These are phyloP conservation scores for Priceomyces haplophilus DNA, from an alignment of 805 yeast species.

Conservation along the genomic window DNA sequence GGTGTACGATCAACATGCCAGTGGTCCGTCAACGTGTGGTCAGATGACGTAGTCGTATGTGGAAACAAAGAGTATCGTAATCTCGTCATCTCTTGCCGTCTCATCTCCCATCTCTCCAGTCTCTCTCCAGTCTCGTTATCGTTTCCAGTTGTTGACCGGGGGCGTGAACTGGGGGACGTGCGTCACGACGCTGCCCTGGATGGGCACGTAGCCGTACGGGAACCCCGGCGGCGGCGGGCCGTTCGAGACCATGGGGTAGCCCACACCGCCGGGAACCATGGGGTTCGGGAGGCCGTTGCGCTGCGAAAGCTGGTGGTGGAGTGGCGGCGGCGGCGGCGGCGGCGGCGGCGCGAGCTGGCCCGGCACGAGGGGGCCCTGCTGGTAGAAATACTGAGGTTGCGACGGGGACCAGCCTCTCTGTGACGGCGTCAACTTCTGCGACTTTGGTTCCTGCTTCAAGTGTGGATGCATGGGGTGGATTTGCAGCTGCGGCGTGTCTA, in stretches of 20 bases:
- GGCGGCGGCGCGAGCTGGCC: conserved; percentile 9
- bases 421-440: conserved; percentile 24
- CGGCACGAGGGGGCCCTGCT: conserved; percentile 13
- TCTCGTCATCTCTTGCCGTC: no score
- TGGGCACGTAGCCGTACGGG: conserved; percentile 35
- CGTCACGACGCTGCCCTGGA: conserved; percentile 29
- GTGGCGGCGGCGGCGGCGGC: conserved; percentile 10
- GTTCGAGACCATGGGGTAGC: conserved; percentile 27
- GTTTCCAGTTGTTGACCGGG: conserved; percentile 26
- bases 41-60: no score
- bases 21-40: no score
- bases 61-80: neutral
- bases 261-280: conserved; percentile 12
- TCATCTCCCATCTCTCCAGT: no score
- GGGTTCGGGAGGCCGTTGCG: conserved; percentile 8
- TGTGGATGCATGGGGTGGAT: conserved; percentile 12
- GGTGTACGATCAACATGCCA: no score
- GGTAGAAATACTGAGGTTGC: conserved; percentile 20
- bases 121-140: no score
- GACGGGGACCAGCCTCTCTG: conserved; percentile 26
- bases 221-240: conserved; percentile 35
- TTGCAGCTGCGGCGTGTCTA: conserved; percentile 13
- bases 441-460: conserved; percentile 11
- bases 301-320: conserved; percentile 8
- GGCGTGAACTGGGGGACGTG: conserved; percentile 13